Percentiles rank a stretch among this genome's conserved stretches.
phyloP scores from a whole-genome alignment of 768 basidiomycete species.

The Xerocomellus dryophilus region DNA sequence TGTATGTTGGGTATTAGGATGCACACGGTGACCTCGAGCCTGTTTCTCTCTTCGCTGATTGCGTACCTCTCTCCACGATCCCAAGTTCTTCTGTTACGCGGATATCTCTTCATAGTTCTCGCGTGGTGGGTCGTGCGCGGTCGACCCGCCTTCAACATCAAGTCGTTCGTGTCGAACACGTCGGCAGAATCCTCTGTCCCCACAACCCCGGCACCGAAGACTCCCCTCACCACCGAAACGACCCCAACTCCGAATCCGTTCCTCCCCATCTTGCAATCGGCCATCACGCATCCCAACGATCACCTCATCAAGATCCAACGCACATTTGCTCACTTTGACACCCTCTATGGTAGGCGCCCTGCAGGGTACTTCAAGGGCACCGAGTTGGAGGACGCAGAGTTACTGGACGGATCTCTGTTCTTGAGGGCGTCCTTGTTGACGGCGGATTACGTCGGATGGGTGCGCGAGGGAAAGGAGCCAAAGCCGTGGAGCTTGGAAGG shows the following conservation, averaged over 20 bases:
- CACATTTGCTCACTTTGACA: slow-evolving; percentile 32
- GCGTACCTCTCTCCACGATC: slow-evolving; percentile 12
- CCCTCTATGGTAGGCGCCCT: slow-evolving; percentile 28
- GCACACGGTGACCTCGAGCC: slow-evolving; percentile 31
- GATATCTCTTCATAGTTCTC: slow-evolving; percentile 25
- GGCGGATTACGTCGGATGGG: slow-evolving; percentile 37
- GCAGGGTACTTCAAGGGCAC: slow-evolving; percentile 30
- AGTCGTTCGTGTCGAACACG: slow-evolving; percentile 29
- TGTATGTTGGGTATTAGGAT: slow-evolving; percentile 11
- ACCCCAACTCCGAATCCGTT: slow-evolving; percentile 37
- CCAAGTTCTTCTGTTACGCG: slow-evolving; percentile 29
- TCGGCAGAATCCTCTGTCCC: slow-evolving; percentile 17
- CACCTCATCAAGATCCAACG: slow-evolving; percentile 36
- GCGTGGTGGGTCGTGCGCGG: slow-evolving; percentile 32
- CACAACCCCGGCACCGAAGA: not conserved
- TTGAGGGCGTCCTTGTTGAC: slow-evolving; percentile 31
- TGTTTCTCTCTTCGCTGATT: slow-evolving; percentile 30
- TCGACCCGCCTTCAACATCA: slow-evolving; percentile 31
- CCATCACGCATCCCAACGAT: slow-evolving; percentile 35
- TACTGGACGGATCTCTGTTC: slow-evolving; percentile 38
- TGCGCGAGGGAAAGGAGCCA: slow-evolving; percentile 34
- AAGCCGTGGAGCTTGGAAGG: slow-evolving; percentile 28
- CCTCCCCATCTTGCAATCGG: slow-evolving; percentile 38
- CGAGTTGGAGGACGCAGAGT: slow-evolving; percentile 30
- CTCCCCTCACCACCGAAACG: slow-evolving; percentile 10